Evolutionary conservation across 371 early-diverging fungal genomes (phyloP), one percentile per base, ranked within the genome.

Genomic region (Mortierella sp.): DNA sequence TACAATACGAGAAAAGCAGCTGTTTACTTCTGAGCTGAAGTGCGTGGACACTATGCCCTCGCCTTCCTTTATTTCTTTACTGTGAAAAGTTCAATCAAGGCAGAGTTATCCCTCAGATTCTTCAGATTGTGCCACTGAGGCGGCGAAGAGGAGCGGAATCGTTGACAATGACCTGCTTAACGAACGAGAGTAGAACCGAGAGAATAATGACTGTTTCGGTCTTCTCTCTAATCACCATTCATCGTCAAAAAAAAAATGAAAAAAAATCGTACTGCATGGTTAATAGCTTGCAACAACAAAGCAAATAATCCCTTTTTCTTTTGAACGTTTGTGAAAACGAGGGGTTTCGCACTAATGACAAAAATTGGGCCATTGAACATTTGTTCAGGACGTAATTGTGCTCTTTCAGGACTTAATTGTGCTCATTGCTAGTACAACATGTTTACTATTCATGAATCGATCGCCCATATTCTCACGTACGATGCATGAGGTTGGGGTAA

Each of bases 191-290:
- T 70, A 97, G 80, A 58, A 97, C 95, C 21, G 96, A 94, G 73
- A 97, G 90, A 85, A 97, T 94, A 77, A 97, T 93, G 48, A 95
- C 92, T 24, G 95, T 95, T 90, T 97, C 97, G 11, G 93, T 91
- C 60, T 96, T 94, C 89, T 96, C 97, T 78, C 97, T 91, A 83
- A 96, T 93, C 74, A 96, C 73, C 54, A 73, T 11, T 8, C 2
- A 13, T 21, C 8, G 4, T 8, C 21, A 57, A 38, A 38, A 38
- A 38, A n/a, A 38, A 38, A 13, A 38, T 38, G 58, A 28, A 28
- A 10, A 11, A 11, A 58, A 10, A 9, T 28, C 26, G 28, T 1
- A 21, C 24, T 50, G 14, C 13, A 55, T n/a, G 55, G 58, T 28
- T 28, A 58, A 58, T 28, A 28, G 13, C 58, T 8, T 11, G n/a